A percentile compares a stretch with the other conserved stretches of the same genome.
Evolutionary conservation across 495 filamentous ascomycete genomes (phyloP).

Genomic region (Choiromyces venosus): DNA sequence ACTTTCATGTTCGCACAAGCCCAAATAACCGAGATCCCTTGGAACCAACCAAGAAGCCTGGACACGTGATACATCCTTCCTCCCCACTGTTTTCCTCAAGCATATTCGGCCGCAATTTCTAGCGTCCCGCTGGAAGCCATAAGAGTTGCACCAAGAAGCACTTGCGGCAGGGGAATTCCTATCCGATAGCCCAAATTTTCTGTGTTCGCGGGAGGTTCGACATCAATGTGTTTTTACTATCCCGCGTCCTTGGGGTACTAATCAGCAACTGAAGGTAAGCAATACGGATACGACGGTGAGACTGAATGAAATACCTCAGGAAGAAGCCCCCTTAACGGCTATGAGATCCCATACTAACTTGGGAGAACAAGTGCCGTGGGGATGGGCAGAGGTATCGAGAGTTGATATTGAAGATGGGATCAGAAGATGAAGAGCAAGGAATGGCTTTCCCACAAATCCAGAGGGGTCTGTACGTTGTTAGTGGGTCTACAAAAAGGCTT

Average conservation of each 20-base stretch:
- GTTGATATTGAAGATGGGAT: not conserved
- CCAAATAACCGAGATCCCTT: not conserved
- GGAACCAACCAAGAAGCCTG: not conserved
- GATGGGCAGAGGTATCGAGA: not conserved
- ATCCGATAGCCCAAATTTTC: not conserved
- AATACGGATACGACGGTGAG: not conserved
- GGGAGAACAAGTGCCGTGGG: not conserved
- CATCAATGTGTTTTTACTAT: not conserved
- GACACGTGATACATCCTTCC: not conserved
- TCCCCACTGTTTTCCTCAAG: not conserved
- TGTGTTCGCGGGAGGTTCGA: not conserved
- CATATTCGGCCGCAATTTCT: not conserved
- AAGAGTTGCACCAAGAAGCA: not conserved
- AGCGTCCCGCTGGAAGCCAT: not conserved
- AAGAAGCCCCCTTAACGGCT: not conserved
- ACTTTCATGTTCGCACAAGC: not conserved
- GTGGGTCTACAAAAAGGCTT: not conserved
- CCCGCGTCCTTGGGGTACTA: not conserved
- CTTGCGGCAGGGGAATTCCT: not conserved
- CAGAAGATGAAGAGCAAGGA: not conserved
- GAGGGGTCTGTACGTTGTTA: not conserved
- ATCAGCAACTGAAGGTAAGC: not conserved
- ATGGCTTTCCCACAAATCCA: not conserved
- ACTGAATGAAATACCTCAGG: not conserved
- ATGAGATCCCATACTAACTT: not conserved